A percentile compares a stretch with the other conserved stretches of the same genome.
These are phyloP conservation scores for Tolypocladium album DNA, from an alignment of 2,329 filamentous ascomycete genomes.

Conservation along the genomic window DNA sequence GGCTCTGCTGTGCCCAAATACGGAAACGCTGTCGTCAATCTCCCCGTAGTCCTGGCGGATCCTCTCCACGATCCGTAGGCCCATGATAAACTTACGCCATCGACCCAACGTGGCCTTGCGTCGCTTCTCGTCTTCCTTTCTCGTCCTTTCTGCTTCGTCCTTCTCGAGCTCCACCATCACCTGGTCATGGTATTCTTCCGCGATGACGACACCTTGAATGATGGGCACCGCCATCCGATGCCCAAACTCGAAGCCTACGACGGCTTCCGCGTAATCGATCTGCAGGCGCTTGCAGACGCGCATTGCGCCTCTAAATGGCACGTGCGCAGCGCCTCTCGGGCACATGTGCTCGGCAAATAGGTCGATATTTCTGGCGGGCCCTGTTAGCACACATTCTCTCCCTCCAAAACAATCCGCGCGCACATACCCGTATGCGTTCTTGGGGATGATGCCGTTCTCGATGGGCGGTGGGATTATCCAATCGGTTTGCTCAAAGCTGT, in stretches of 20 bases:
- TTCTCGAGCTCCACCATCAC: constrained; percentile 71
- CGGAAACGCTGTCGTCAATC: constrained; percentile 38
- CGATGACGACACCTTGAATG: constrained; percentile 81
- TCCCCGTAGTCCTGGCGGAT: constrained; percentile 68
- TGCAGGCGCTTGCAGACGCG: constrained; percentile 74
- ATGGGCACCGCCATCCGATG: constrained; percentile 89
- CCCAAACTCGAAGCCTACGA: constrained; percentile 93
- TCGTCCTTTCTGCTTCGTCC: constrained; percentile 62
- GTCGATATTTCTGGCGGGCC: constrained; percentile 62
- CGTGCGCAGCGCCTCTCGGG: constrained; percentile 69
- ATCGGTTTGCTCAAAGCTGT: constrained; percentile 75
- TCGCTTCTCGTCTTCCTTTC: constrained; percentile 77
- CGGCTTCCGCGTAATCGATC: constrained; percentile 87
- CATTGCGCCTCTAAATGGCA: constrained; percentile 67
- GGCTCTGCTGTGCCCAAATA: constrained; percentile 38
- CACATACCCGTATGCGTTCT: constrained; percentile 69
- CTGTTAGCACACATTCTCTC: constrained; percentile 9
- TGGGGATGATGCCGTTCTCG: constrained; percentile 74
- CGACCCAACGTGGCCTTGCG: constrained; percentile 60
- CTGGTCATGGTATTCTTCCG: constrained; percentile 63
- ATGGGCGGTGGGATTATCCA: constrained; percentile 93
- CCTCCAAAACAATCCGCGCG: not conserved
- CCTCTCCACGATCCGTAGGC: constrained; percentile 69
- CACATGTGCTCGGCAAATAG: constrained; percentile 92
- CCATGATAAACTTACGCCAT: constrained; percentile 85